A percentile compares a stretch with the other conserved stretches of the same genome.
These are phyloP conservation scores for Sutorius eximius DNA, from an alignment of 1,284 basidiomycete genomes.

Conservation along the genomic window DNA sequence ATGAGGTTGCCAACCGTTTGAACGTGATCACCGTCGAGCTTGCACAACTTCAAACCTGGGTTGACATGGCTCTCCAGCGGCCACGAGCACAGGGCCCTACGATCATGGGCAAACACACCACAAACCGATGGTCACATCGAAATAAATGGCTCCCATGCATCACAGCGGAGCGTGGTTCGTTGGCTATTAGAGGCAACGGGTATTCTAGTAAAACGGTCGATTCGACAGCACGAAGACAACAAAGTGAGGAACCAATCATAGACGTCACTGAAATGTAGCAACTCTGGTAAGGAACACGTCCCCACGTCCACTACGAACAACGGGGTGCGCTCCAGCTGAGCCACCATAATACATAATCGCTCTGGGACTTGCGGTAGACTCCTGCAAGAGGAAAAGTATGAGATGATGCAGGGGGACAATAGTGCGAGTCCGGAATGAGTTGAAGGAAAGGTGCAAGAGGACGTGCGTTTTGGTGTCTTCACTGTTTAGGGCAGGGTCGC, in stretches of 20 bases:
- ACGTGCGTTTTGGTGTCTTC: rapidly evolving
- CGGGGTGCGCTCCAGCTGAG: conserved; percentile 49
- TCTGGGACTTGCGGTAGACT: conserved; percentile 54
- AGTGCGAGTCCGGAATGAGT: conserved; percentile 51
- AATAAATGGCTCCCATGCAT: too few species aligned
- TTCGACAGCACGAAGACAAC: background rate
- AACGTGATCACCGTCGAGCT: too few species aligned
- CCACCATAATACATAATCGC: conserved; percentile 17
- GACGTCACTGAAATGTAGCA: conserved; percentile 16
- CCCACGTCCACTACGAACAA: conserved; percentile 38
- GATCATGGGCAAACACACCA: too few species aligned
- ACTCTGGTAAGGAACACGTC: conserved; percentile 53
- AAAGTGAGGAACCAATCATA: background rate
- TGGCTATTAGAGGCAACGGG: too few species aligned
- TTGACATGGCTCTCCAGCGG: too few species aligned
- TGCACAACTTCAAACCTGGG: too few species aligned
- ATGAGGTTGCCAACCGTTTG: too few species aligned
- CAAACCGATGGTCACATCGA: too few species aligned
- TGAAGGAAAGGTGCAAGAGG: background rate
- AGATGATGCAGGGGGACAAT: conserved; percentile 49
- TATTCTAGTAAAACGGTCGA: too few species aligned
- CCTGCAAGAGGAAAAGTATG: conserved; percentile 36
- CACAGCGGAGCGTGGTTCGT: too few species aligned
- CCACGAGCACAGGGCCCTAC: too few species aligned
- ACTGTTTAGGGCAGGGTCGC: conserved; percentile 29